Conservation (phyloP, 2,329 filamentous ascomycete genomes). For the Colletotrichum lindemuthianum region DNA sequence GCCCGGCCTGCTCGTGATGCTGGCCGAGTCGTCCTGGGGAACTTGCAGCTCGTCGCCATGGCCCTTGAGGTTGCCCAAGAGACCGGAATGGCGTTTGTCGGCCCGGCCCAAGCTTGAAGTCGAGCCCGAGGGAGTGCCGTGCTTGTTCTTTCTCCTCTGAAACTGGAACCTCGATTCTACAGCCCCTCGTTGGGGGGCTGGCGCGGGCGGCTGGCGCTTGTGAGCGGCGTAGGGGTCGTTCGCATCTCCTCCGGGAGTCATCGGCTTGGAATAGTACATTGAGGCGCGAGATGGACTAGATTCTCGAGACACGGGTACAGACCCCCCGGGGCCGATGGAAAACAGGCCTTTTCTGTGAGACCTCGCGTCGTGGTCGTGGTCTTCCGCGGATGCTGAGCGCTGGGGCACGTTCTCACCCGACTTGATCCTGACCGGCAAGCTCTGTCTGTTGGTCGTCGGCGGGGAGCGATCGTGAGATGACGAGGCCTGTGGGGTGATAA, state of each 20-base stretch:
- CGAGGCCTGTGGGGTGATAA: conserved; percentile 77
- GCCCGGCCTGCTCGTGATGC: conserved; percentile 67
- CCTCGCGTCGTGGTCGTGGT: conserved; percentile 44
- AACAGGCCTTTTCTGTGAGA: conserved; percentile 67
- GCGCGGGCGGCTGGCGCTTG: conserved; percentile 76
- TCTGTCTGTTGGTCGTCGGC: conserved; percentile 52
- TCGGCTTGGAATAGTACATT: conserved; percentile 75
- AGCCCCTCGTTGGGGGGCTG: conserved; percentile 67
- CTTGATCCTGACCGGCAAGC: conserved; percentile 53
- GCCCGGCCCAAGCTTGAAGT: conserved; percentile 60
- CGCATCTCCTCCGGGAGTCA: conserved; percentile 80
- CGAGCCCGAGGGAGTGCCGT: conserved; percentile 65
- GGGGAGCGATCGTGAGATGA: conserved; percentile 62
- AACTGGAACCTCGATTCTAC: conserved; percentile 90
- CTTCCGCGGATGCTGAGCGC: conserved; percentile 53
- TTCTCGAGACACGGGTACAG: conserved; percentile 68
- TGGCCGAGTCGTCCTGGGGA: conserved; percentile 56
- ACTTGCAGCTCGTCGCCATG: conserved; percentile 56
- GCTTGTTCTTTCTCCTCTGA: conserved; percentile 73
- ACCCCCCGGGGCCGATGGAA: conserved; percentile 59
- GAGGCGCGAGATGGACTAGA: conserved; percentile 72
- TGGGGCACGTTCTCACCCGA: conserved; percentile 55
- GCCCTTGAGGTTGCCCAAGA: conserved; percentile 52
- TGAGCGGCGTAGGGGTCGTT: conserved; percentile 90
- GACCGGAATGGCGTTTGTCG: conserved; percentile 63